Evolutionary conservation across 2,329 filamentous ascomycete species (phyloP).

Genomic region (Akanthomyces muscarius): DNA sequence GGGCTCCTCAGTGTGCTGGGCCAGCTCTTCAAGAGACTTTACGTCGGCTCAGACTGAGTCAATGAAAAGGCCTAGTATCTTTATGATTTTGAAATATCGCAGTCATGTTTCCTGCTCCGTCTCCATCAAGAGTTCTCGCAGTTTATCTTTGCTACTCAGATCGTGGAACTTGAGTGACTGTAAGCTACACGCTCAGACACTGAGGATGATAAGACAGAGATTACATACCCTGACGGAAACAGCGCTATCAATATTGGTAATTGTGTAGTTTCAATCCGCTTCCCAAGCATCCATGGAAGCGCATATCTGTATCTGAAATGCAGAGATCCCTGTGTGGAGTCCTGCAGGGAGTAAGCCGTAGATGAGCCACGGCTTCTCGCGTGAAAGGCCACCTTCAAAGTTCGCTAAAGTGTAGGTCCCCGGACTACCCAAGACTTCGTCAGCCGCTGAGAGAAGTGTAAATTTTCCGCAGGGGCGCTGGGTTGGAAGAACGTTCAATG

Average conservation of each 20-base stretch:
- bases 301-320: not conserved
- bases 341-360: not conserved
- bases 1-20: not conserved
- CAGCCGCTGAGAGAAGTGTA: not conserved
- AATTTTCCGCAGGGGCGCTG: not conserved
- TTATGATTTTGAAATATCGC: not conserved
- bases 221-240: not conserved
- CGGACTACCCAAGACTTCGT: not conserved
- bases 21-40: not conserved
- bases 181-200: not conserved
- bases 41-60: not conserved
- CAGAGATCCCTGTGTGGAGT: not conserved
- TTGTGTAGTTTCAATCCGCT: conserved; percentile 5
- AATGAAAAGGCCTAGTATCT: not conserved
- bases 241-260: not conserved
- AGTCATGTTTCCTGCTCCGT: not conserved
- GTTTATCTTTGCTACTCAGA: not conserved
- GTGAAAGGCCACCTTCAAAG: not conserved
- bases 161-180: not conserved
- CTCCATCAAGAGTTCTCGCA: not conserved
- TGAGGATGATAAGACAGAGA: not conserved
- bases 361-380: not conserved
- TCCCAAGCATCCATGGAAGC: not conserved
- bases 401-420: not conserved
- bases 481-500: not conserved